These are phyloP conservation scores for Xeromyces bisporus DNA, from an alignment of 495 filamentous ascomycete species.

Conservation along the genomic window DNA sequence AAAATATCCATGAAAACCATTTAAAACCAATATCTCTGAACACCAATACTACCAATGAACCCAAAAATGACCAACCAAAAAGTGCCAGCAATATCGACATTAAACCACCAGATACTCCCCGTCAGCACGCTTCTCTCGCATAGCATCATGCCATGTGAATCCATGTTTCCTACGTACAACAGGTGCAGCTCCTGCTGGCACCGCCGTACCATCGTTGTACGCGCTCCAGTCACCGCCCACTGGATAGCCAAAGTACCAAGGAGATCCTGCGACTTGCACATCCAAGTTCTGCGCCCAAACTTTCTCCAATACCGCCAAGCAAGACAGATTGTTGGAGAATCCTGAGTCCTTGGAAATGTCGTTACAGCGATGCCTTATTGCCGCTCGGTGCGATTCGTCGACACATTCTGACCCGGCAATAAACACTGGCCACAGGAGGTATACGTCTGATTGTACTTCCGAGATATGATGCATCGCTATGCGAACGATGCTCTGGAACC, in stretches of 20 bases:
- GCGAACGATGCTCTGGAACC: conserved; percentile 68
- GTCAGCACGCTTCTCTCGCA: conserved; percentile 47
- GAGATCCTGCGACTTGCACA: no score
- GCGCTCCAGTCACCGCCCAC: no score
- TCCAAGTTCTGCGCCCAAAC: conserved; percentile 49
- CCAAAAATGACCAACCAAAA: no score
- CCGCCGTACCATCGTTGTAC: no score
- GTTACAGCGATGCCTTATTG: conserved; percentile 62
- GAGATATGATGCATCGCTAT: conserved; percentile 68
- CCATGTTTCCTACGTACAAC: conserved; percentile 19
- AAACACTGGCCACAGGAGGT: conserved; percentile 87
- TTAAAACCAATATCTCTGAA: no score
- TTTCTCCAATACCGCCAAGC: conserved; percentile 68
- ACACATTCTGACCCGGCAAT: conserved; percentile 84
- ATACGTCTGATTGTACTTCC: conserved; percentile 67
- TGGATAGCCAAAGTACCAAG: no score
- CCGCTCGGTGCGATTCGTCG: conserved; percentile 55
- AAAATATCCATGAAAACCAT: no score
- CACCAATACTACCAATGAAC: no score
- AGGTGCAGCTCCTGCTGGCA: no score
- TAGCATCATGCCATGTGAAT: conserved; percentile 64
- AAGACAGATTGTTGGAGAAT: conserved; percentile 82
- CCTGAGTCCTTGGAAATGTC: conserved; percentile 78
- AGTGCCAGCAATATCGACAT: no score
- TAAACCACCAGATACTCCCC: conserved; percentile 83